A percentile compares a stretch with the other conserved stretches of the same genome.
These are phyloP conservation scores for rapeseed (Brassica napus) DNA, from an alignment of 345 rosid genomes.

Conservation along the genomic window Da-Ae NC_063449.1:8329501-8330000, in stretches of 20 bases:
- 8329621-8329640: no score
- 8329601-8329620: no score
- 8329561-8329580: no score
- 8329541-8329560: no score
- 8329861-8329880: conserved; percentile 25
- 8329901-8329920: neutral
- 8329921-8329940: conserved; percentile 10
- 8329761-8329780: conserved; percentile 74
- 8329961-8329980: conserved; percentile 93
- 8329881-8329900: neutral
- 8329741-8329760: neutral
- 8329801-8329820: conserved; percentile 92
- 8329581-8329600: no score
- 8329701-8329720: no score
- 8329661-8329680: no score
- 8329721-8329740: neutral
- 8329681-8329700: no score
- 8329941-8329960: conserved; percentile 96
- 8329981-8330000: conserved; percentile 98
- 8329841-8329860: neutral
- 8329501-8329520: no score
- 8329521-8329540: no score
- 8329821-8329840: conserved; percentile 74
- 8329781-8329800: conserved; percentile 80
- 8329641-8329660: no score